Percentiles rank a stretch among this genome's conserved stretches.
phyloP scores from a whole-genome alignment of 805 yeast genomes.

The Starmera quercuum region DNA sequence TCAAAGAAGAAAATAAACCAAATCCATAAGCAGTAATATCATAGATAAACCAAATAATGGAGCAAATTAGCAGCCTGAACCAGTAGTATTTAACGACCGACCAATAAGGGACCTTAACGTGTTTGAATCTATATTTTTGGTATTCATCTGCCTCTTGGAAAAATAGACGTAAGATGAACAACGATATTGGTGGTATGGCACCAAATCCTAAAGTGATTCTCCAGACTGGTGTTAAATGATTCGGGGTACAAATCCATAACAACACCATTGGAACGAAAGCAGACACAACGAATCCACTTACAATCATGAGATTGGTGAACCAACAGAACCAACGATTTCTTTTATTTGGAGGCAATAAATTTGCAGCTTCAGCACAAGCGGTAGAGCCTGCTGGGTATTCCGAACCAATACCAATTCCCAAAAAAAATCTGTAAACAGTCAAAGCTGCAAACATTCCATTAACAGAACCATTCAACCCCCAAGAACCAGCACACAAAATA shows the following conservation, averaged over 20 bases:
- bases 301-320: constrained; percentile 88
- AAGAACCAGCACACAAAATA: constrained; percentile 72
- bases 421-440: constrained; percentile 76
- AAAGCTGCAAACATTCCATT: constrained; percentile 78
- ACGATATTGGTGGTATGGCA: constrained; percentile 75
- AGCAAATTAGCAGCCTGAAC: constrained; percentile 64
- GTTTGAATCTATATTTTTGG: constrained; percentile 61
- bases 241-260: constrained; percentile 69
- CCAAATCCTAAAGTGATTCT: constrained; percentile 86
- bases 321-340: constrained; percentile 85
- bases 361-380: constrained; percentile 88
- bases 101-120: constrained; percentile 56
- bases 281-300: constrained; percentile 74
- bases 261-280: constrained; percentile 83
- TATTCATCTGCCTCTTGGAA: constrained; percentile 70
- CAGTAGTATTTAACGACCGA: constrained; percentile 73
- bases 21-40: constrained; percentile 86
- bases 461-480: constrained; percentile 67
- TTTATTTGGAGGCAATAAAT: constrained; percentile 69
- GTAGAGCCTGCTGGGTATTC: constrained; percentile 94
- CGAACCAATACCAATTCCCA: constrained; percentile 91
- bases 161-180: constrained; percentile 70
- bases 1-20: constrained; percentile 73
- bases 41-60: constrained; percentile 85
- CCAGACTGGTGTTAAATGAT: constrained; percentile 81